Percentiles rank a stretch among this genome's conserved stretches.
These are phyloP conservation scores for Musa acuminata DNA, from an alignment of 176 grass and related monocot species.

Conservation along the genomic window DNA sequence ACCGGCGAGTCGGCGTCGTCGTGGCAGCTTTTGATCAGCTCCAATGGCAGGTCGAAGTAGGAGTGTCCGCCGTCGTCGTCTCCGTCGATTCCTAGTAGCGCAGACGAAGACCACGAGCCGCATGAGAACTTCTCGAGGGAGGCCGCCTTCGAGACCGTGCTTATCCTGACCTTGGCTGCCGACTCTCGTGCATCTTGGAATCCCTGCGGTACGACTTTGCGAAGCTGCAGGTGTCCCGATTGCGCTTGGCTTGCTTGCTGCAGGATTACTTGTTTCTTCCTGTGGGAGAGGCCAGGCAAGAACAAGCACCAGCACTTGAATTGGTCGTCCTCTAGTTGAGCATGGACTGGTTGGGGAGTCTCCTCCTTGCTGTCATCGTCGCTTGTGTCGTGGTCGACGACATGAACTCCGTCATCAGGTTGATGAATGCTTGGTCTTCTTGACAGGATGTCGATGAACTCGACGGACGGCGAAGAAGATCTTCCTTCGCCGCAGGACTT, in stretches of 20 bases:
- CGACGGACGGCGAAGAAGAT: constrained; percentile 27
- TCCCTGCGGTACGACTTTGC: not conserved
- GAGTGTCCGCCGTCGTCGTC: not conserved
- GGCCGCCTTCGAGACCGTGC: constrained; percentile 33
- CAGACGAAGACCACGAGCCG: constrained; percentile 40
- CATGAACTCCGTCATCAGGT: not conserved
- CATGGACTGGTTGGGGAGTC: not conserved
- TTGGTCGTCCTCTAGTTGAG: not conserved
- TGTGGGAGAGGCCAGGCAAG: constrained; percentile 37
- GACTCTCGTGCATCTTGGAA: constrained; percentile 25
- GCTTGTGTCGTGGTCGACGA: not conserved
- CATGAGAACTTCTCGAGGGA: constrained; percentile 58
- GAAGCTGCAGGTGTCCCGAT: not conserved
- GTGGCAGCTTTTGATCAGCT: constrained; percentile 37
- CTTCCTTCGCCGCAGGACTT: constrained; percentile 59
- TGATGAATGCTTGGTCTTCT: not conserved
- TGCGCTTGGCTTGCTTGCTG: too few relatives aligned
- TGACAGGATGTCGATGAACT: not conserved
- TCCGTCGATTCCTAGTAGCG: not conserved
- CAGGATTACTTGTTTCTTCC: constrained; percentile 19
- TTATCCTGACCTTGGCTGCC: constrained; percentile 19
- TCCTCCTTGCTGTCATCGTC: not conserved
- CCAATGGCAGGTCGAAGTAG: constrained; percentile 19
- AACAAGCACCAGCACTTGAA: constrained; percentile 59
- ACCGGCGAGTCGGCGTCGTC: constrained; percentile 48